Base-by-base conservation (phyloP, 1,284 basidiomycete genomes). In the Ceratobasidium sp. region DNA sequence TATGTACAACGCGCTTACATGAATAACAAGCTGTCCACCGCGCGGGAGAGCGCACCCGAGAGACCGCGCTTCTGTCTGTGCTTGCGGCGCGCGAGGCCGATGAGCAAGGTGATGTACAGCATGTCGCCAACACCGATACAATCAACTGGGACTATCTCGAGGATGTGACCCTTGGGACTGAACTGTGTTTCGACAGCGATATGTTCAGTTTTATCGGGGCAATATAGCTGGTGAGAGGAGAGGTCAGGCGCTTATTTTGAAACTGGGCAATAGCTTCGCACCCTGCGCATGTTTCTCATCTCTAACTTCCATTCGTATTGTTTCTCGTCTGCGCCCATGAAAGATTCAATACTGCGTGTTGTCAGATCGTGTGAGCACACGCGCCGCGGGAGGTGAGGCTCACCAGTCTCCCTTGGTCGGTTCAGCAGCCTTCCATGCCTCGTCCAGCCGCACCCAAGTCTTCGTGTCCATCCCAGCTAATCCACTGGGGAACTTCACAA, bases 101-200 rank as follows among this genome's bases (percentile, higher is more conserved):
- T 59, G 24, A 72, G 22, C 22, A 72, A 56, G 14, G 67, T 72
- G 3, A 72, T 27, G 24, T 72, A 72, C 29, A 72, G 22, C 67
- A 72, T 72, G 9, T 72, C 67, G 31, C 67, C 67, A 27, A 72
- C 67, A 19, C 67, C 56, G 29, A 51, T 22, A 22, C 67, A 72
- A 50, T 72, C 67, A 8, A 50, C 41, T n/a, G 56, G 67, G 24
- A 31, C 45, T 47, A 72, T 50, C 27, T 72, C 67, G 65, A 72
- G 54, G 6, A 31, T 24, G 24, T 72, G 67, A 2, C 67, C 67
- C 29, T 22, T 22, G 5, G 67, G 29, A 36, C 56, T 72, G 31
- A 72, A 72, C 44, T 72, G 67, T 11, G n/a, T 72, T 29, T 72
- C 67, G 41, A 47, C 47, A n/a, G 67, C 67, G 33, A 72, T 72